These are phyloP conservation scores for Fomitopsis pulvina DNA, from an alignment of 768 basidiomycete species.

Conservation along the genomic window DNA sequence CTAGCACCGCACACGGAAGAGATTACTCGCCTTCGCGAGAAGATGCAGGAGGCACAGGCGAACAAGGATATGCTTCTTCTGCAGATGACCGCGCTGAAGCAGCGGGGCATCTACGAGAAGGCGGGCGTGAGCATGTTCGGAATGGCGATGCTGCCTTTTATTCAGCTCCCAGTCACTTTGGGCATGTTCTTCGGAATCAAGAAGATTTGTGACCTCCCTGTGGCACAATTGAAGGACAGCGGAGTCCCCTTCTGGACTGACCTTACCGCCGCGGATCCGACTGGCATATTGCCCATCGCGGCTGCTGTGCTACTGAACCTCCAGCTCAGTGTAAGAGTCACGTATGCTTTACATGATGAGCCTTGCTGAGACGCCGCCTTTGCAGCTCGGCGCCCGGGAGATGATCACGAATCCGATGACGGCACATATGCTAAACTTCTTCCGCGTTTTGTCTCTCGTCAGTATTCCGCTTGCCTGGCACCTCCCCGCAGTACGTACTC, in stretches of 20 bases:
- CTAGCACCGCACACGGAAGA: slow-evolving; percentile 55
- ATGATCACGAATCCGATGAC: slow-evolving; percentile 40
- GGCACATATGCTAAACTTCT: slow-evolving; percentile 61
- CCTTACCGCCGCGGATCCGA: slow-evolving; percentile 73
- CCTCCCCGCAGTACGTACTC: slow-evolving; percentile 60
- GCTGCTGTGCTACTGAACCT: slow-evolving; percentile 54
- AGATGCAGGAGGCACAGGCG: slow-evolving; percentile 31
- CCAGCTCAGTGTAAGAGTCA: slow-evolving; percentile 56
- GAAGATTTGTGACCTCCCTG: slow-evolving; percentile 60
- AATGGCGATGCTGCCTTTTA: slow-evolving; percentile 47
- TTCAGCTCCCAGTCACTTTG: slow-evolving; percentile 73
- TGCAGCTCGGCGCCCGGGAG: slow-evolving; percentile 49
- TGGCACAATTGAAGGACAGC: slow-evolving; percentile 70
- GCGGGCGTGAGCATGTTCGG: slow-evolving; percentile 57
- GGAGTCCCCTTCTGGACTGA: slow-evolving; percentile 72
- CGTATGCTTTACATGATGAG: background rate
- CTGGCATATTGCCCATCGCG: slow-evolving; percentile 60
- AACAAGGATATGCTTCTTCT: slow-evolving; percentile 33
- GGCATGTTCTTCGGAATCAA: slow-evolving; percentile 81
- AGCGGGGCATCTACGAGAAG: slow-evolving; percentile 49
- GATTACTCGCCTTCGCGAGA: slow-evolving; percentile 46
- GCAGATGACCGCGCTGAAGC: slow-evolving; percentile 38
- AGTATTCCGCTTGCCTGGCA: slow-evolving; percentile 44
- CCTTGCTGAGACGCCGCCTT: slow-evolving; percentile 2
- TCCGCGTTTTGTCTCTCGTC: slow-evolving; percentile 51